These are phyloP conservation scores for Nannochloropsis granulata DNA, from an alignment of 108 stramenopile species.

Conservation along the genomic window DNA sequence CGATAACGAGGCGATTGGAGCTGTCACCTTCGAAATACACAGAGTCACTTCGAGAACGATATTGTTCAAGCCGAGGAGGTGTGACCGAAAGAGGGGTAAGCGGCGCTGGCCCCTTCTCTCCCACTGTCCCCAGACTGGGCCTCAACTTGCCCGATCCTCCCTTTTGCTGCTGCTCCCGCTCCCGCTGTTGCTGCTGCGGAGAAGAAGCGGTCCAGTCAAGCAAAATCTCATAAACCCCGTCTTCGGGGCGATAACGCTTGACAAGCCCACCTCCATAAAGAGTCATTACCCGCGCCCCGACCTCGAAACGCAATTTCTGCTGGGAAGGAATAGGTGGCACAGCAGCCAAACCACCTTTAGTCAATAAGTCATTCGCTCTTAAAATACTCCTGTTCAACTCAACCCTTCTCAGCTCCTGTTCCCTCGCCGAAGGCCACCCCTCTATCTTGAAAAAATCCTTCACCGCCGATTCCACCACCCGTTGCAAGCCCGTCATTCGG, in stretches of 20 bases:
- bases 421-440: not conserved
- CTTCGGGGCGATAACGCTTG: conserved; percentile 19
- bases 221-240: conserved; percentile 33
- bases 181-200: not conserved
- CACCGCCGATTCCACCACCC: not conserved
- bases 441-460: not conserved
- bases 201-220: not conserved
- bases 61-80: not conserved
- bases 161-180: not conserved
- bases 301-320: not conserved
- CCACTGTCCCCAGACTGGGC: not conserved
- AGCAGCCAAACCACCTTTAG: conserved; percentile 3
- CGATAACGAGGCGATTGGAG: too few species aligned
- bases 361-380: conserved; percentile 29
- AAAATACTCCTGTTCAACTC: not conserved
- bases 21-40: too few species aligned
- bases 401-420: not conserved
- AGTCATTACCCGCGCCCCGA: conserved; percentile 26
- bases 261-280: conserved; percentile 30
- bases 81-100: not conserved
- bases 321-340: conserved; percentile 4
- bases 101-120: not conserved
- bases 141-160: too few species aligned
- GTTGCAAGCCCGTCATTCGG: conserved; percentile 6
- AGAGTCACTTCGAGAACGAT: not conserved